Base-by-base conservation (phyloP, 768 basidiomycete species). In the Podaxis pistillaris region DNA sequence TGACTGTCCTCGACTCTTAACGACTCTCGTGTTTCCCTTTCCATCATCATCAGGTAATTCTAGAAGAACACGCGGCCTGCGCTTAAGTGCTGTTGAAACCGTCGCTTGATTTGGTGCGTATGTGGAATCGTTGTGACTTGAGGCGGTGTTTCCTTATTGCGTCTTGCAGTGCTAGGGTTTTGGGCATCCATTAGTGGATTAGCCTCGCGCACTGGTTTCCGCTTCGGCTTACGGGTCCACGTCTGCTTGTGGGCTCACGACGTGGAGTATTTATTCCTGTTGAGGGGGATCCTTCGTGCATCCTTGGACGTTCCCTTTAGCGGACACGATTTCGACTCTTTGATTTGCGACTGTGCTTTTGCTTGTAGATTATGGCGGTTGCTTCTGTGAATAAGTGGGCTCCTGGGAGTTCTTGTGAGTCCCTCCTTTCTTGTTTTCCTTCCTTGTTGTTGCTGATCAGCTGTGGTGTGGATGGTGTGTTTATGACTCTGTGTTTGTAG, bases 401-500 rank as follows among this genome's bases (percentile, higher is more conserved):
- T 26, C 72, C 79, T 33, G 82, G 82, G 9, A 63, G 71, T 49
- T 70, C 75, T 59, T 83, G 81, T 83, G 64, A 65, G 80, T 71
- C 57, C 19, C 22, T 50, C 9, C 2, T 50, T 24, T 11, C 26
- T 33, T 7, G 11, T 30, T 2, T 38, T 17, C 44, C 17, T 53
- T 49, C 36, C 22, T 22, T 8, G 56, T 22, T 4, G 59, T 44
- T 22, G 4, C 13, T 24, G 3, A 24, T 19, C 40, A 8, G 2
- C 49, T 13, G n/a, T n/a, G 17, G 19, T 22, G 46, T 24, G 33
- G 9, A 53, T 51, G 37, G 44, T 17, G 56, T 51, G 24, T 47
- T 68, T 54, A 60, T 59, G 9, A 41, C 33, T 30, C 36, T 61
- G 28, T 17, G 51, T 30, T 54, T 47, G 7, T 63, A 93, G 90